A percentile compares a stretch with the other conserved stretches of the same genome.
Conservation (phyloP, 257 asterid species). For the Perilla frutescens region DNA sequence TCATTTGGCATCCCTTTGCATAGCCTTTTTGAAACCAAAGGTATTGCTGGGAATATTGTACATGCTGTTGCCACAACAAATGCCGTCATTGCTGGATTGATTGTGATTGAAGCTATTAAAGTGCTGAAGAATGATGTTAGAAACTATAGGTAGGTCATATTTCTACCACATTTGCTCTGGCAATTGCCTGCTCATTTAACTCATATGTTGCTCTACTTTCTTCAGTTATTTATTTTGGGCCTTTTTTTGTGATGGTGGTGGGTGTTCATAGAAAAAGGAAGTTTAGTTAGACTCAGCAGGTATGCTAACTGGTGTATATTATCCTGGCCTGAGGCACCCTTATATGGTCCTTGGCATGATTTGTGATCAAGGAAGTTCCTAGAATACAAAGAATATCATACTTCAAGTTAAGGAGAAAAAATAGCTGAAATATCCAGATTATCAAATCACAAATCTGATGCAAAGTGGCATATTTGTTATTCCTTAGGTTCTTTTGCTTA, state of each 20-base stretch:
- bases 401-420: not conserved
- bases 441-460: conserved; percentile 4
- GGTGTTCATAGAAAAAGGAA: not conserved
- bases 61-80: conserved; percentile 99
- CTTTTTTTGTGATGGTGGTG: not conserved
- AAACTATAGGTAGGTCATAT: conserved; percentile 68
- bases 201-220: not conserved
- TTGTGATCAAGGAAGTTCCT: conserved; percentile 1
- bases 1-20: conserved; percentile 96
- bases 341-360: conserved; percentile 1
- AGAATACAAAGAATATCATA: not conserved
- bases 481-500: not conserved
- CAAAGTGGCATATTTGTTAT: not conserved
- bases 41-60: conserved; percentile 97
- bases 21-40: conserved; percentile 97
- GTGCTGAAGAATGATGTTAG: conserved; percentile 75
- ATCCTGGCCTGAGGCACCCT: not conserved
- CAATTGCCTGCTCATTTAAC: not conserved
- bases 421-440: not conserved
- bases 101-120: conserved; percentile 96
- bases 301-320: not conserved
- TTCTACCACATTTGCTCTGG: conserved; percentile 24
- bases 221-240: not conserved
- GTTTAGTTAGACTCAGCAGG: not conserved
- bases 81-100: conserved; percentile 94